Base-by-base conservation (phyloP, 257 asterid species). In the Phtheirospermum japonicum region DNA sequence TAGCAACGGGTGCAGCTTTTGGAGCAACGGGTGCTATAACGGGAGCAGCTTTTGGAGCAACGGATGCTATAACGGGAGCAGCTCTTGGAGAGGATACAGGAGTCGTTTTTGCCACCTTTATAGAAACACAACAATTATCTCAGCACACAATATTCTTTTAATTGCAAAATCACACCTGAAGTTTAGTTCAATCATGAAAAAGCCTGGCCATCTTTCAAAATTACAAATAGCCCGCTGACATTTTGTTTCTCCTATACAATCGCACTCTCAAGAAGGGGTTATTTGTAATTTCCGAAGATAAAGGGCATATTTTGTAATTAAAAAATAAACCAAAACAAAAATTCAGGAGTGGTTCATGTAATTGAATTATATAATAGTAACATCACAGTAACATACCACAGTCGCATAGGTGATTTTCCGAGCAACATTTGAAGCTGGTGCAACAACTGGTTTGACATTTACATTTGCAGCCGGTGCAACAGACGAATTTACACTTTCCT, bases 81-180 rank as follows among this genome's bases (percentile, higher is more conserved):
- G 54, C 4, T 7, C 12, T 48, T 48, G 28, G 54, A 14, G 28
- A 48, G 8, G 28, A n/a, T 48, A 48, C 54, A 14, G 6, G 54
- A 18, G 54, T 10, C 52, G 43, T 66, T 65, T 73, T 85, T 16
- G 85, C 79, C 64, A 87, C 65, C 85, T 83, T 53, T 30, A 65
- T 13, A 48, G 30, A 72, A 63, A 59, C 16, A 16, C 23, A 7
- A 36, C 11, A 59, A 28, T 9, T 42, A 2, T 34, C n/a, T 33
- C 6, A 46, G 53, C 53, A 14, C 53, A 46, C 0, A 0, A 3
- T n/a, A 43, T 43, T 43, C n/a, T 9, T 14, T n/a, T 43, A 43
- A 43, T 13, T 45, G 52, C 23, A 14, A 45, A 45, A 4, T 2
- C 0, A 45, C 52, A 4, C 52, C 42, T 36, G 10, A 36, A 9